phyloP scores from a whole-genome alignment of 495 filamentous ascomycete species.

The Neohortaea acidophila region DNA sequence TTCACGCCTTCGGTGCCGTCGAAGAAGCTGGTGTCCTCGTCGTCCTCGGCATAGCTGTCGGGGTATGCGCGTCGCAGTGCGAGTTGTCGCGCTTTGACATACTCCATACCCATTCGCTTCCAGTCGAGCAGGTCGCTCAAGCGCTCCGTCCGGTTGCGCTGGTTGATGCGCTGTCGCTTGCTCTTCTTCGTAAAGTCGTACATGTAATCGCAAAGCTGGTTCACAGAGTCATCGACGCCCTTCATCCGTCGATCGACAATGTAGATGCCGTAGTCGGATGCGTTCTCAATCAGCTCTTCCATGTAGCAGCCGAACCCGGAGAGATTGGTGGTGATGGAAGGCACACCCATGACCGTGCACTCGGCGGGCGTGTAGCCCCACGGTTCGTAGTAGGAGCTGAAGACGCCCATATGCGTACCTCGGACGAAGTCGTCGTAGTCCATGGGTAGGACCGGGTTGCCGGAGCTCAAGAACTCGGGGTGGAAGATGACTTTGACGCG shows the following conservation, averaged over 20 bases:
- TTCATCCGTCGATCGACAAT: slow-evolving; percentile 93
- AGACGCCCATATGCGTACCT: slow-evolving; percentile 87
- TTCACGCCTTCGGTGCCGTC: slow-evolving; percentile 69
- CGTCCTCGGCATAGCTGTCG: slow-evolving; percentile 59
- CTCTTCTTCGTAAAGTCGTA: slow-evolving; percentile 91
- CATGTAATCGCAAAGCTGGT: slow-evolving; percentile 86
- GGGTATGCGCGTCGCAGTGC: slow-evolving; percentile 88
- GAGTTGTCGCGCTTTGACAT: slow-evolving; percentile 90
- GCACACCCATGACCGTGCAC: slow-evolving; percentile 98
- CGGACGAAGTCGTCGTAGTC: slow-evolving; percentile 99
- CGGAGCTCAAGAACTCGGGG: slow-evolving; percentile 90
- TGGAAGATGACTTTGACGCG: slow-evolving; percentile 97
- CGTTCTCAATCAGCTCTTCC: slow-evolving; percentile 98
- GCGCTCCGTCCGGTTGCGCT: slow-evolving; percentile 92
- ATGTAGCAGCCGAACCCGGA: slow-evolving; percentile 98
- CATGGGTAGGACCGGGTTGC: slow-evolving; percentile 84
- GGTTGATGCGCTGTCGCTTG: slow-evolving; percentile 91
- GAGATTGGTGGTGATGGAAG: slow-evolving; percentile 94
- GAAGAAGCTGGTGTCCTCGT: slow-evolving; percentile 63
- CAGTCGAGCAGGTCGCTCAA: slow-evolving; percentile 90
- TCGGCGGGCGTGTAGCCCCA: slow-evolving; percentile 98
- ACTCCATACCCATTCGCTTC: slow-evolving; percentile 99
- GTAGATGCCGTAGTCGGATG: slow-evolving; percentile 94
- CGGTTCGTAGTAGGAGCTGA: slow-evolving; percentile 95
- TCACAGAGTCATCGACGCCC: slow-evolving; percentile 93